Evolutionary conservation across 1,139 yeast genomes (phyloP), one percentile per base, ranked within the genome.

Genomic region (Debaryomyces fabryi): DNA sequence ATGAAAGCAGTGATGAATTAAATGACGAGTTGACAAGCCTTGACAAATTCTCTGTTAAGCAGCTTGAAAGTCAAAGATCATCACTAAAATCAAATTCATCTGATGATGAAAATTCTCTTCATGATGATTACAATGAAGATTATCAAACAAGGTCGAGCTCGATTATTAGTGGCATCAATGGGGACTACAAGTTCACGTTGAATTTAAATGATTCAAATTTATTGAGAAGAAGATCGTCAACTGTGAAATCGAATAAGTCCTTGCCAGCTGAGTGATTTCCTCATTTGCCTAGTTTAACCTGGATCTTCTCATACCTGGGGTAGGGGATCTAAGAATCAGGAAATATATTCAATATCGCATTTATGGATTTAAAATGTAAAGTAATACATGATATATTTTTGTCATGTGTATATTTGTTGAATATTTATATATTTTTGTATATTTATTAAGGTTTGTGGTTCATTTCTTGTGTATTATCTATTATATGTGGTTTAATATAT

Each of bases 101-200:
- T 16, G 64, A 59, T 41, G 60, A 59, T 27, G 52, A 58, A 6
- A 51, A 56, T 24, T 52, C 61, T 8, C 52, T 55, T 37, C 63
- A 60, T 20, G 58, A 54, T 33, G 63, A 58, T 3, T 58, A 58
- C 40, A 63, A 54, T 32, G 63, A 52, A 20, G 66, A 61, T 38
- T 67, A 65, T 49, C 77, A 69, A 49, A 75, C 80, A 0, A 60
- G 79, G 44, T 74, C 78, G 16, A 69, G 76, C n/a, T 71, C 77
- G 3, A 68, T 74, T 3, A 72, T 74, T 15, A 67, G 72, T 12
- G 76, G 76, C 18, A 63, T 64, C 27, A 73, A 62, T 52, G 76
- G 74, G 27, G 76, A 69, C 49, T 75, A 65, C 54, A 75, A 74
- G 51, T 76, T 76, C 50, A 74, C 78, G 3, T 63, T 76, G 34